These are phyloP conservation scores for Leccinum uliginosum DNA, from an alignment of 768 basidiomycete genomes.

Conservation along the genomic window DNA sequence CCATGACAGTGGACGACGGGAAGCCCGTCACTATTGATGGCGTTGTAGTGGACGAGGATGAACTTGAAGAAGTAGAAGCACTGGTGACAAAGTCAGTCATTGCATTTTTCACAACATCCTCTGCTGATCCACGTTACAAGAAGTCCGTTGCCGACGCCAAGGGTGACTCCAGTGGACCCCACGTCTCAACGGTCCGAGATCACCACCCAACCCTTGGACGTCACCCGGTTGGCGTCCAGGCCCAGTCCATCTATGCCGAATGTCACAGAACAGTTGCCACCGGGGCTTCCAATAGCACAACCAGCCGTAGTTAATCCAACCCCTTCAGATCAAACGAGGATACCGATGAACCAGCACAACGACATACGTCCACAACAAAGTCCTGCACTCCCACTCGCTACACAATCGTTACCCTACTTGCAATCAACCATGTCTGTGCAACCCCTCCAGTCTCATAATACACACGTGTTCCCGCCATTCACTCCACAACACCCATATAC, in stretches of 20 bases:
- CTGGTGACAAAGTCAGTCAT: constrained; percentile 42
- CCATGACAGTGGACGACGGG: constrained; percentile 31
- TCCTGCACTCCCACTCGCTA: constrained; percentile 1
- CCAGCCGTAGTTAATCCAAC: background rate
- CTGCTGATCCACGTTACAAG: constrained; percentile 33
- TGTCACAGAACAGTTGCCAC: background rate
- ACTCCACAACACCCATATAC: constrained; percentile 15
- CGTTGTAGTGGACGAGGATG: constrained; percentile 33
- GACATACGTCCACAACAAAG: background rate
- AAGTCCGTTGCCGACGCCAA: constrained; percentile 60
- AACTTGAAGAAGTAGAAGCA: constrained; percentile 36
- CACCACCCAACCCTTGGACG: constrained; percentile 1
- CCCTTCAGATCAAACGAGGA: constrained; percentile 2
- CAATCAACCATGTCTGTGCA: constrained; percentile 14
- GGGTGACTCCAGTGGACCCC: constrained; percentile 46
- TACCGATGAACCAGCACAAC: background rate
- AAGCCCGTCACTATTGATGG: constrained; percentile 31
- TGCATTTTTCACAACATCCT: constrained; percentile 7
- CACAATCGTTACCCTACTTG: constrained; percentile 9
- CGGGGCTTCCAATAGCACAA: background rate
- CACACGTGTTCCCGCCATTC: constrained; percentile 11
- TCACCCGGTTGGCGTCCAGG: background rate
- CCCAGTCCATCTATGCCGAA: background rate
- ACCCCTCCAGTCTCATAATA: constrained; percentile 18
- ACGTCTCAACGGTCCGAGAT: constrained; percentile 10